Evolutionary conservation across 2,329 filamentous ascomycete genomes (phyloP), one percentile per base, ranked within the genome.

Genomic region (Colletotrichum sp.): DNA sequence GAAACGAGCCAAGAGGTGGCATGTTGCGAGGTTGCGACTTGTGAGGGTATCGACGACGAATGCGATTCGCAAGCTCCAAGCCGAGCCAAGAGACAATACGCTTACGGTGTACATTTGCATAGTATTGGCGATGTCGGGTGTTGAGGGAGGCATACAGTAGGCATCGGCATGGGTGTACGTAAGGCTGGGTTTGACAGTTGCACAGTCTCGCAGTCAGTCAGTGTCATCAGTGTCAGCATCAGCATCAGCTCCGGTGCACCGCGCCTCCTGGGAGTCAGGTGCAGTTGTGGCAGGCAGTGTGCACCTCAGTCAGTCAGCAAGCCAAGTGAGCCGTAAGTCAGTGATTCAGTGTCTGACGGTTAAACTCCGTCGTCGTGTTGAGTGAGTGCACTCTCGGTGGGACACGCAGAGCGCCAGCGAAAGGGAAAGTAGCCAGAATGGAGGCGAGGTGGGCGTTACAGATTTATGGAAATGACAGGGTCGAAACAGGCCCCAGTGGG

Each of bases 381-480:
- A 28, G 11, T 28, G 55, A 59, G 55, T 28, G 55, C 44, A 48
- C 44, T 48, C n/a, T 48, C 25, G 13, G 55, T 59, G 55, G 55
- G 55, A 59, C 55, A 25, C 44, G 44, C 59, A 61, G 9, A 32
- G 19, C 27, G 30, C 12, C 25, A 30, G 30, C 60, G n/a, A 63
- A 32, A 61, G 6, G 60, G 19, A 63, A 32, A 63, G 19, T n/a
- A 6, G 4, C 15, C 11, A 34, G 1, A 28, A 13, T 64, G 60
- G 32, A 27, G 60, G 60, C 60, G 48, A 65, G 57, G 66, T 76
- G 36, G 71, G 71, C 32, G 74, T 76, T 75, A 74, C 71, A 76
- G 74, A 76, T 76, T 76, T 66, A 76, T 66, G 36, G 72, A 76
- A 71, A 74, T 75, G 61, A 60, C 66, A 63, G 74, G 71, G 61